A percentile compares a stretch with the other conserved stretches of the same genome.
These are phyloP conservation scores for Pezicula carpinea DNA, from an alignment of 2,329 filamentous ascomycete genomes.

Conservation along the genomic window DNA sequence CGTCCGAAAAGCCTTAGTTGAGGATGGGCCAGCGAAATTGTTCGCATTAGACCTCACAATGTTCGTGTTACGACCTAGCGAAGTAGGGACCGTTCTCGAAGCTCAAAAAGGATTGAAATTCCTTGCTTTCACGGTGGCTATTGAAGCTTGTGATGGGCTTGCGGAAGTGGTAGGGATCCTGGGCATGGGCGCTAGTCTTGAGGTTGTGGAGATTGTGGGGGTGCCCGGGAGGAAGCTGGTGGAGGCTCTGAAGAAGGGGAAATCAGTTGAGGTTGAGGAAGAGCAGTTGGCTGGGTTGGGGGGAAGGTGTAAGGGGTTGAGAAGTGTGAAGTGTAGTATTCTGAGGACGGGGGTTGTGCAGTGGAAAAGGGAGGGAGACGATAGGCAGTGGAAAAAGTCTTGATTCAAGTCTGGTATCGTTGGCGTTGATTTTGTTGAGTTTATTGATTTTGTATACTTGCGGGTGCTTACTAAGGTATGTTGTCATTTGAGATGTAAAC, in stretches of 20 bases:
- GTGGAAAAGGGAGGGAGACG: slow-evolving; percentile 14
- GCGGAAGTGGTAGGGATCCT: slow-evolving; percentile 9
- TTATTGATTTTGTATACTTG: too few relatives aligned
- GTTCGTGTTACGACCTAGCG: slow-evolving; percentile 31
- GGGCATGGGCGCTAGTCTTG: slow-evolving; percentile 7
- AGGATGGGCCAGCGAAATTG: slow-evolving; percentile 25
- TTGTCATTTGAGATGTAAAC: too few relatives aligned
- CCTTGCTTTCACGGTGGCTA: slow-evolving; percentile 28
- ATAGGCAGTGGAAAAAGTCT: not conserved
- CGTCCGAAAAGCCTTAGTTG: slow-evolving; percentile 3
- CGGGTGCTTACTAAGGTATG: too few relatives aligned
- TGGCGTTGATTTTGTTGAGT: too few relatives aligned
- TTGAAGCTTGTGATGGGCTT: slow-evolving; percentile 14
- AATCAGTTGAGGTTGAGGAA: slow-evolving; percentile 6
- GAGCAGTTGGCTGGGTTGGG: slow-evolving; percentile 7
- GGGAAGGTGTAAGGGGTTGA: slow-evolving; percentile 10
- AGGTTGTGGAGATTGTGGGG: slow-evolving; percentile 21
- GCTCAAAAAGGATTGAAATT: slow-evolving; percentile 33
- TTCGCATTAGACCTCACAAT: slow-evolving; percentile 29
- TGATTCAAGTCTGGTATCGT: too few relatives aligned
- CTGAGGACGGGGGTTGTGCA: slow-evolving; percentile 17
- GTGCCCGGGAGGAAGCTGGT: slow-evolving; percentile 16
- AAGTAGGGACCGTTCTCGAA: slow-evolving; percentile 29
- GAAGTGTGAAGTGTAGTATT: slow-evolving; percentile 19
- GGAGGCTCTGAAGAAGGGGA: slow-evolving; percentile 16